Evolutionary conservation across 2,329 filamentous ascomycete species (phyloP).

Genomic region (Malbranchea cinnamomea): DNA sequence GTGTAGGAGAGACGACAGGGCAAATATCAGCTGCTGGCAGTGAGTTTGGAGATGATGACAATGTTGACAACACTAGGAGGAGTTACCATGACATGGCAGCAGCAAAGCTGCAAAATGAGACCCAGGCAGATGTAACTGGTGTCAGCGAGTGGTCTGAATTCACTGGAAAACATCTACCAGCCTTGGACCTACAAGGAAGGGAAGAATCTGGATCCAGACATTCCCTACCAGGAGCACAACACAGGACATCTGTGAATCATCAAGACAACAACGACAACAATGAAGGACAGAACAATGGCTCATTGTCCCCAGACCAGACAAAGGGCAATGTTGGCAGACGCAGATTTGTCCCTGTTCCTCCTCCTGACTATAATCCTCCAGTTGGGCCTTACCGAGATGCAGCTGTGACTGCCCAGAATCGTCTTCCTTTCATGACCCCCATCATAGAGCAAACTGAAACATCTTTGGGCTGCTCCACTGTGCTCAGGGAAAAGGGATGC

Average conservation of each 20-base stretch:
- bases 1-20: constrained; percentile 65
- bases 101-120: constrained; percentile 26
- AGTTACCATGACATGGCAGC: no score
- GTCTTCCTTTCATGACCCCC: constrained; percentile 94
- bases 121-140: constrained; percentile 39
- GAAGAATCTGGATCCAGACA: constrained; percentile 5
- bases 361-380: constrained; percentile 73
- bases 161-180: constrained; percentile 54
- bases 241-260: constrained; percentile 2
- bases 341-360: constrained; percentile 63
- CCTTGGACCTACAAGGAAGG: constrained; percentile 20
- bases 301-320: neutral
- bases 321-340: constrained; percentile 21
- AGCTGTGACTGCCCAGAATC: constrained; percentile 67
- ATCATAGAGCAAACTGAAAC: constrained; percentile 93
- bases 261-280: constrained; percentile 7
- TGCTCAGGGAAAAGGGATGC: constrained; percentile 41
- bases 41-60: constrained; percentile 49
- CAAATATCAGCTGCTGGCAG: constrained; percentile 48
- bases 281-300: constrained; percentile 9
- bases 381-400: constrained; percentile 69
- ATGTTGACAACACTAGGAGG: no score
- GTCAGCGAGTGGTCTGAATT: constrained; percentile 80
- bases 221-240: neutral
- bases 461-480: constrained; percentile 54